Evolutionary conservation across 345 rosid species (phyloP), one percentile per base, ranked within the genome.

Genomic region (Turnera subulata): DNA sequence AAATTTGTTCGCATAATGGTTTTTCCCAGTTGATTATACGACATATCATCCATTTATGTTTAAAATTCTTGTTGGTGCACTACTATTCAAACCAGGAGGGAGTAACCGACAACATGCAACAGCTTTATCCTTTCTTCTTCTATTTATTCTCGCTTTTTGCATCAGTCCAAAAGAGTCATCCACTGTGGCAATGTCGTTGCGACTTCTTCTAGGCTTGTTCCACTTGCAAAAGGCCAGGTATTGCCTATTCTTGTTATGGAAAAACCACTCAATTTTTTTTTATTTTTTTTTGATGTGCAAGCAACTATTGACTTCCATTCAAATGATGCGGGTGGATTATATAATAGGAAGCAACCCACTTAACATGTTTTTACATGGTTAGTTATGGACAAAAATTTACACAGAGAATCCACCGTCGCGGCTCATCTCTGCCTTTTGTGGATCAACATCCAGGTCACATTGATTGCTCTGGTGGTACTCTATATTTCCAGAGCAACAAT

Each of bases 61-160:
- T 13, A 33, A 18, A 0, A 12, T 19, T 1, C 20, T 21, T 39
- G 5, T 32, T 76, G 84, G 84, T 12, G 90, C 86, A 37, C 81
- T 84, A 12, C 42, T 84, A 6, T 67, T 60, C 53, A 67, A 67
- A 67, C 32, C 65, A 19, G 72, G 61, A 39, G 65, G 72, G 26
- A 67, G 65, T 40, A 67, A 67, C 56, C 4, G 46, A 45, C 72
- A 67, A 40, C 72, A 67, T 21, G 21, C 50, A 11, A 60, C 72
- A 12, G 25, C 65, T 23, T 23, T 67, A 14, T 67, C 72, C 7
- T 67, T 67, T 42, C 72, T 67, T 42, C 42, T 67, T 26, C 56
- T 67, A 5, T 20, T 13, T 67, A 60, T 48, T 47, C 72, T 25
- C 46, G 39, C 14, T 56, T 46, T 12, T 13, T 42, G 29, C 40